Evolutionary conservation across 768 basidiomycete genomes (phyloP).

Genomic region (Termitomyces sp.): DNA sequence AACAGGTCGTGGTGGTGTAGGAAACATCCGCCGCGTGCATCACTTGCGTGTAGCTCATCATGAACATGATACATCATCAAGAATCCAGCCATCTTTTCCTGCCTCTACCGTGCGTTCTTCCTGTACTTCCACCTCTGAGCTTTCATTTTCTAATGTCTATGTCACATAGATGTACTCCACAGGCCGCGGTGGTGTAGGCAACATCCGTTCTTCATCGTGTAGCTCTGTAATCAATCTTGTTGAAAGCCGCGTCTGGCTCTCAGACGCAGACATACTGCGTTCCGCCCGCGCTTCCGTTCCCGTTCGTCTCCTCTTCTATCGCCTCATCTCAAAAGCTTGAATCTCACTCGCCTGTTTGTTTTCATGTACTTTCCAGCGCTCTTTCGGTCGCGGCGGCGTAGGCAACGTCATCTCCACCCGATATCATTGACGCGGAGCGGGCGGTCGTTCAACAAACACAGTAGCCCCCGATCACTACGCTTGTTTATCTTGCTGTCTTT

Average conservation of each 20-base stretch:
- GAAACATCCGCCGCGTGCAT: slow-evolving; percentile 54
- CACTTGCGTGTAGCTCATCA: slow-evolving; percentile 34
- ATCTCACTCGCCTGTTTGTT: background rate
- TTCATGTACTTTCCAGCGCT: slow-evolving; percentile 31
- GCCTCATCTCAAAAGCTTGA: background rate
- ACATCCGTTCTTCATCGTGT: slow-evolving; percentile 73
- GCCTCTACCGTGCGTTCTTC: slow-evolving; percentile 27
- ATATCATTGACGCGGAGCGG: slow-evolving; percentile 36
- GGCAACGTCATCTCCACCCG: slow-evolving; percentile 49
- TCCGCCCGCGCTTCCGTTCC: slow-evolving; percentile 29
- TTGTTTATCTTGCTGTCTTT: no score
- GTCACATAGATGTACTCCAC: slow-evolving; percentile 38
- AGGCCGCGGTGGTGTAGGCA: slow-evolving; percentile 89
- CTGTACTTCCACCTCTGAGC: background rate
- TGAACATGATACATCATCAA: no score
- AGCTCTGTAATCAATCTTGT: slow-evolving; percentile 22
- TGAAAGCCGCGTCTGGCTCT: slow-evolving; percentile 24
- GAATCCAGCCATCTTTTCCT: slow-evolving; percentile 21
- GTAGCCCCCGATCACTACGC: no score
- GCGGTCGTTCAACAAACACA: no score
- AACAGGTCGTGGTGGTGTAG: slow-evolving; percentile 62
- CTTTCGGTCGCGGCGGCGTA: slow-evolving; percentile 56
- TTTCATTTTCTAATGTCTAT: no score
- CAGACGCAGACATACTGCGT: slow-evolving; percentile 27
- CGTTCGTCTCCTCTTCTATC: slow-evolving; percentile 21